Percentiles rank a stretch among this genome's conserved stretches.
Evolutionary conservation across 441 rosid genomes (phyloP).

Genomic region (Jatropha podagrica): DNA sequence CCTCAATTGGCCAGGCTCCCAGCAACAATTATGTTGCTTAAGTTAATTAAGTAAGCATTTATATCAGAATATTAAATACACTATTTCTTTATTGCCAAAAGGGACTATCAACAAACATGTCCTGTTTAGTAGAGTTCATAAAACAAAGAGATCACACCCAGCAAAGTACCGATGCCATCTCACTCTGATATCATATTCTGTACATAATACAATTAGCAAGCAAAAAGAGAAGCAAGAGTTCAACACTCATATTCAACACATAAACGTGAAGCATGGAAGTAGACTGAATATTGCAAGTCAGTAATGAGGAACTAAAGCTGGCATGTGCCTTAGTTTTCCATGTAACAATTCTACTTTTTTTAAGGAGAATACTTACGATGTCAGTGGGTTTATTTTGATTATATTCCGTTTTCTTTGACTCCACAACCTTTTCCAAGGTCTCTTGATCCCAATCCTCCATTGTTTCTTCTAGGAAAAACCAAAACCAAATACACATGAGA

Average conservation of each 20-base stretch:
- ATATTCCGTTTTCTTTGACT: slow-evolving; percentile 77
- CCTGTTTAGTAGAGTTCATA: not conserved
- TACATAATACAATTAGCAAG: not conserved
- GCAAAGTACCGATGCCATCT: not conserved
- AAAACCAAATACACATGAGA: slow-evolving; percentile 5
- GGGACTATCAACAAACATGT: not conserved
- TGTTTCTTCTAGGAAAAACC: slow-evolving; percentile 35
- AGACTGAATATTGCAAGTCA: not conserved
- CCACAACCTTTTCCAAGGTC: slow-evolving; percentile 88
- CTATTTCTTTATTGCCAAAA: not conserved
- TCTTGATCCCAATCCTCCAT: slow-evolving; percentile 99
- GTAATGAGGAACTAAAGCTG: not conserved
- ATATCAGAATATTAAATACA: not conserved
- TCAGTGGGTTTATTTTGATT: slow-evolving; percentile 90
- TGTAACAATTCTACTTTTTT: not conserved
- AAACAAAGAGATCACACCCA: not conserved
- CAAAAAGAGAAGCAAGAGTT: not conserved
- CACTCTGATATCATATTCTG: not conserved
- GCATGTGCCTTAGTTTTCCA: not conserved
- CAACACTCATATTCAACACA: slow-evolving; percentile 4
- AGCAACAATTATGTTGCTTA: not conserved
- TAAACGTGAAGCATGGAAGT: not conserved
- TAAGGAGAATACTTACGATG: slow-evolving; percentile 53
- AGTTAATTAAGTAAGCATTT: not conserved
- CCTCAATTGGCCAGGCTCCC: not conserved